Evolutionary conservation across 2,329 filamentous ascomycete species (phyloP), one percentile per base, ranked within the genome.

Genomic region (Lachnellula hyalina): DNA sequence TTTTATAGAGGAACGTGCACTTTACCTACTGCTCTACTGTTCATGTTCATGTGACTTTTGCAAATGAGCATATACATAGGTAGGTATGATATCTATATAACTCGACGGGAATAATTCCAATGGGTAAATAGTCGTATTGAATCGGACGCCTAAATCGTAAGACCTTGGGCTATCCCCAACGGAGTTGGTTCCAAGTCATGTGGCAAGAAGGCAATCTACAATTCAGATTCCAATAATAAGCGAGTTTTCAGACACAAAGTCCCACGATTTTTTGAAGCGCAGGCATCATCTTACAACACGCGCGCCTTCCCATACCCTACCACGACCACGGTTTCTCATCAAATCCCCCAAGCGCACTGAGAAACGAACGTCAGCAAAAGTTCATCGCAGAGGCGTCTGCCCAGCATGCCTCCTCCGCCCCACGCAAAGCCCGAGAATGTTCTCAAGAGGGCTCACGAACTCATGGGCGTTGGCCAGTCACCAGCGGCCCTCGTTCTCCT

Each of bases 361-460:
- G 41, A 14, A 44, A 44, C 41, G 12, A 17, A 44, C 41, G 25
- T 25, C n/a, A 8, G 41, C 19, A 19, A 12, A 14, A 14, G 12
- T 8, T 19, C 41, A 19, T 21, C 14, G 44, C 44, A 47, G 44
- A 47, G 59, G 58, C 61, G 59, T 55, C 53, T 61, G 59, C 59
- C 62, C 61, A 67, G 47, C 54, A 68, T 70, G 94, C 90, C 94
- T 80, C 94, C 94, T 73, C 92, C 67, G 25, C 92, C 78, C 89
- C 91, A 97, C 75, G 92, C 94, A 74, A 96, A 96, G 77, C 94
- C 94, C 71, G 94, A 99, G 81, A 99, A 99, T 86, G 92, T 96
- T 73, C 86, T 97, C 74, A 96, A 96, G 85, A 86, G 94, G 75
- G 94, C 94, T 62, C 88, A 97, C 76, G 94, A 99, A 81, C 90